Conservation (phyloP, 2,329 filamentous ascomycete genomes). For the Fusarium sp. region DNA sequence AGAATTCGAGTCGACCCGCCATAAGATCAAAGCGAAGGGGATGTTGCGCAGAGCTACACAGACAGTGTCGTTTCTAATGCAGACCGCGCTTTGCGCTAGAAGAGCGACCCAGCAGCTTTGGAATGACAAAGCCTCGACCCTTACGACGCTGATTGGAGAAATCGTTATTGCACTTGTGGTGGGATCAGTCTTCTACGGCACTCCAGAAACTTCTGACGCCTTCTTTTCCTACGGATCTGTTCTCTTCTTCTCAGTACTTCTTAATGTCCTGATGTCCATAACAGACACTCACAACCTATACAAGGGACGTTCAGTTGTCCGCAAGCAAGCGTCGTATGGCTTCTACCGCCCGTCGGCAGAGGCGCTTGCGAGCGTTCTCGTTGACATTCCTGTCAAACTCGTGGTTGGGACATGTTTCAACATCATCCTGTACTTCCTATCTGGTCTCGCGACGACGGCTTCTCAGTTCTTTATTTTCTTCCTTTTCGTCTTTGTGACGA, state of each 20-base stretch:
- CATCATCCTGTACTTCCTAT: conserved; percentile 69
- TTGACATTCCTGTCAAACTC: conserved; percentile 70
- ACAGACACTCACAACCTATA: conserved; percentile 63
- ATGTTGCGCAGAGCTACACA: neutral
- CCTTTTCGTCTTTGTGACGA: conserved; percentile 73
- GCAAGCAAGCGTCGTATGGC: conserved; percentile 61
- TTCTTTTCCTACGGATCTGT: conserved; percentile 67
- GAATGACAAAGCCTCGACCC: conserved; percentile 62
- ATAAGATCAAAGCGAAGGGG: neutral
- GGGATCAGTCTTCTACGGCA: conserved; percentile 69
- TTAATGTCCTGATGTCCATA: conserved; percentile 69
- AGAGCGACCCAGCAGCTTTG: conserved; percentile 64
- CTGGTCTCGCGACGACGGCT: conserved; percentile 66
- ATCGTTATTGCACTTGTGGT: conserved; percentile 70
- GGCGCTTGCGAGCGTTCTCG: conserved; percentile 64
- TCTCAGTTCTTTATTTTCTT: conserved; percentile 84
- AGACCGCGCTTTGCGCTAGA: conserved; percentile 62
- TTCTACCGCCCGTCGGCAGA: conserved; percentile 65
- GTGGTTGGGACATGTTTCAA: conserved; percentile 63
- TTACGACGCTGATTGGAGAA: neutral
- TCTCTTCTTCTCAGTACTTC: conserved; percentile 69
- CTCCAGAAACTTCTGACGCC: conserved; percentile 61
- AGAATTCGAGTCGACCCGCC: conserved; percentile 59
- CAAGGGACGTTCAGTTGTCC: conserved; percentile 59
- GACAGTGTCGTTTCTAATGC: conserved; percentile 62